A percentile compares a stretch with the other conserved stretches of the same genome.
phyloP scores from a whole-genome alignment of 1,284 basidiomycete species.

The Coniophora puteana region DNA sequence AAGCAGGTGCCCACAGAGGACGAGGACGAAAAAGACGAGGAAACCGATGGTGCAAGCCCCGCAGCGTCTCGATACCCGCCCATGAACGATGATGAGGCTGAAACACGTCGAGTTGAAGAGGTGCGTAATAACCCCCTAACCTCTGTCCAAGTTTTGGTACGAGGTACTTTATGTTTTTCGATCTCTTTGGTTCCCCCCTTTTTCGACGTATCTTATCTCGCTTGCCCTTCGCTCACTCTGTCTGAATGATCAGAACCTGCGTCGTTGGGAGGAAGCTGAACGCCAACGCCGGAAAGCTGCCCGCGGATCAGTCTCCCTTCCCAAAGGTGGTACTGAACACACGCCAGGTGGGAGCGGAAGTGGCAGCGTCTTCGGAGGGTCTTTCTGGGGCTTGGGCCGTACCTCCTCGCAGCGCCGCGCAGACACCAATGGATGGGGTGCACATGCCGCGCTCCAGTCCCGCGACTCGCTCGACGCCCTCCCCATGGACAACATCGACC shows the following conservation, averaged over 20 bases:
- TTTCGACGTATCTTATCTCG: not conserved
- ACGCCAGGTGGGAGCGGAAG: too few species aligned
- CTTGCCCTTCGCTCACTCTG: conserved; percentile 1
- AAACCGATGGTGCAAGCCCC: conserved; percentile 25
- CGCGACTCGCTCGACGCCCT: conserved; percentile 44
- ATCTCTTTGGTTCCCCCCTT: not conserved
- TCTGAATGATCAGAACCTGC: conserved; percentile 70
- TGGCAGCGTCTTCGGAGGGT: conserved; percentile 29
- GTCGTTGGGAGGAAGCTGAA: conserved; percentile 70
- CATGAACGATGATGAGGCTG: conserved; percentile 55
- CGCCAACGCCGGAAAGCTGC: conserved; percentile 63
- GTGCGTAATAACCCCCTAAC: conserved; percentile 33
- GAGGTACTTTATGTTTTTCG: not conserved
- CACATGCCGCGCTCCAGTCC: conserved; percentile 42
- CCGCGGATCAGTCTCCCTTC: conserved; percentile 54
- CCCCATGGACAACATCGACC: conserved; percentile 48
- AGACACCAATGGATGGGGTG: conserved; percentile 26
- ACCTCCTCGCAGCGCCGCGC: conserved; percentile 28
- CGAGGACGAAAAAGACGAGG: conserved; percentile 21
- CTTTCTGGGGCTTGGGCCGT: too few species aligned
- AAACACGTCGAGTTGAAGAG: conserved; percentile 67
- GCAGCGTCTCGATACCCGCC: conserved; percentile 53
- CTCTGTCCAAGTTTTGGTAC: not conserved
- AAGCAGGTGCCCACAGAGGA: conserved; percentile 19
- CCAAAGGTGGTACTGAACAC: too few species aligned